Conservation (phyloP, 148 eudicot species). For the Diospyros kaki region DNA sequence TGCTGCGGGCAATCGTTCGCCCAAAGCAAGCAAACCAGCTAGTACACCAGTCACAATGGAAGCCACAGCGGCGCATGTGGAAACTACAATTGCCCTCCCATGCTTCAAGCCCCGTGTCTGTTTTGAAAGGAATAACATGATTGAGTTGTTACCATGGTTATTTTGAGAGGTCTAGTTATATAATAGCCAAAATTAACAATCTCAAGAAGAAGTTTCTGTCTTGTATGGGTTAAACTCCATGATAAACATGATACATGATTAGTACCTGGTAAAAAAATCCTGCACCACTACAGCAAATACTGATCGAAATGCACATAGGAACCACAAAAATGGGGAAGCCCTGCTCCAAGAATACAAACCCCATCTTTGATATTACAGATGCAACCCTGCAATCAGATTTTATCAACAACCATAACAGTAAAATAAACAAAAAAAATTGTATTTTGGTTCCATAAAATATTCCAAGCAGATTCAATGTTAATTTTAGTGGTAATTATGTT, state of each 20-base stretch:
- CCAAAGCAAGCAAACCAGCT: conserved; percentile 96
- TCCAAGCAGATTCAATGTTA: too few species aligned
- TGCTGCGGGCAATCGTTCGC: conserved; percentile 85
- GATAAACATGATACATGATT: not conserved
- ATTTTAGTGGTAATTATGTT: too few species aligned
- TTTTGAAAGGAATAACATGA: conserved; percentile 18
- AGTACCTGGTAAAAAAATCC: conserved; percentile 92
- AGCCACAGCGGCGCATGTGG: conserved; percentile 97
- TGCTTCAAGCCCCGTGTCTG: conserved; percentile 98
- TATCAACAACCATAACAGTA: conserved; percentile 8
- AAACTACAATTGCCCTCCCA: conserved; percentile 94
- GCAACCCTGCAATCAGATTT: conserved; percentile 63
- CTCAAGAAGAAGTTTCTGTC: not conserved
- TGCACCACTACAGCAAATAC: conserved; percentile 79
- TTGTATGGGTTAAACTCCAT: not conserved
- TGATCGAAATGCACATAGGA: conserved; percentile 66
- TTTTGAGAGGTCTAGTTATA: too few species aligned
- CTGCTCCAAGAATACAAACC: conserved; percentile 93
- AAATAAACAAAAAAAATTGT: not conserved
- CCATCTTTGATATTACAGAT: conserved; percentile 93
- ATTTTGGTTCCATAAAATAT: too few species aligned
- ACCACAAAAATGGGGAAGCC: conserved; percentile 70
- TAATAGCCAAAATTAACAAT: not conserved
- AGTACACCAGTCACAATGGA: conserved; percentile 92
- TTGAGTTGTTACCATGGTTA: conserved; percentile 1